Evolutionary conservation across 2,329 filamentous ascomycete species (phyloP).

Genomic region (Zelopaecilomyces penicillatus): DNA sequence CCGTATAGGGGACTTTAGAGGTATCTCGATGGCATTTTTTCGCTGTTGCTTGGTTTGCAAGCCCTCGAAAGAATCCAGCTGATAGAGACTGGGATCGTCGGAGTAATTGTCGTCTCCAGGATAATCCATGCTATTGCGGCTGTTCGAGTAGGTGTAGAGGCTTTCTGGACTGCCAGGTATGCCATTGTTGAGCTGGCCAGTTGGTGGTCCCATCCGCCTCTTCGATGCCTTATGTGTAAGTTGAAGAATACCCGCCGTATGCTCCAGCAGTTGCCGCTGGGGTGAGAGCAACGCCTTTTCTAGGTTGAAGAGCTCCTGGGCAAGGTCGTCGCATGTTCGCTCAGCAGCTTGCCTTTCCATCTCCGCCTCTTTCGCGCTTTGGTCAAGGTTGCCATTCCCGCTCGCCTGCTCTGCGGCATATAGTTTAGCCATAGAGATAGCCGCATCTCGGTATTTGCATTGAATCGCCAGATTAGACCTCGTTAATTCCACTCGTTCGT

Average conservation of each 20-base stretch:
- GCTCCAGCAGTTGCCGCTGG: slow-evolving; percentile 70
- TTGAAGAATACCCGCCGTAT: slow-evolving; percentile 87
- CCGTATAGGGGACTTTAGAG: slow-evolving; percentile 48
- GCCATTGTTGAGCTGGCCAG: slow-evolving; percentile 38
- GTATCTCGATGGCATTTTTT: slow-evolving; percentile 46
- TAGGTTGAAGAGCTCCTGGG: slow-evolving; percentile 68
- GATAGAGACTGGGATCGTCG: slow-evolving; percentile 70
- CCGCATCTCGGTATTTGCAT: slow-evolving; percentile 89
- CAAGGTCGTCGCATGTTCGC: slow-evolving; percentile 77
- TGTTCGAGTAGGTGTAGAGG: slow-evolving; percentile 60
- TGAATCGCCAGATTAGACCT: slow-evolving; percentile 80
- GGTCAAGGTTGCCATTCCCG: slow-evolving; percentile 41
- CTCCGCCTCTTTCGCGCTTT: slow-evolving; percentile 55
- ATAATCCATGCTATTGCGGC: slow-evolving; percentile 49
- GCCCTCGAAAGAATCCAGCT: slow-evolving; percentile 54
- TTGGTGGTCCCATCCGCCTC: slow-evolving; percentile 38
- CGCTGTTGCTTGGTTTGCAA: slow-evolving; percentile 17
- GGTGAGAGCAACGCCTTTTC: slow-evolving; percentile 70
- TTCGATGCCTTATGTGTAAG: slow-evolving; percentile 76
- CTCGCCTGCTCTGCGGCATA: slow-evolving; percentile 51
- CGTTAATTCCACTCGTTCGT: slow-evolving; percentile 71
- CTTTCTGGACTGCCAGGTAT: slow-evolving; percentile 71
- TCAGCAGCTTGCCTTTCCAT: slow-evolving; percentile 66
- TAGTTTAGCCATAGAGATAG: slow-evolving; percentile 74
- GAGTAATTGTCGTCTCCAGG: slow-evolving; percentile 55